Base-by-base conservation (phyloP, 192 early-diverging fungal genomes). In the Entomortierella parvispora region DNA sequence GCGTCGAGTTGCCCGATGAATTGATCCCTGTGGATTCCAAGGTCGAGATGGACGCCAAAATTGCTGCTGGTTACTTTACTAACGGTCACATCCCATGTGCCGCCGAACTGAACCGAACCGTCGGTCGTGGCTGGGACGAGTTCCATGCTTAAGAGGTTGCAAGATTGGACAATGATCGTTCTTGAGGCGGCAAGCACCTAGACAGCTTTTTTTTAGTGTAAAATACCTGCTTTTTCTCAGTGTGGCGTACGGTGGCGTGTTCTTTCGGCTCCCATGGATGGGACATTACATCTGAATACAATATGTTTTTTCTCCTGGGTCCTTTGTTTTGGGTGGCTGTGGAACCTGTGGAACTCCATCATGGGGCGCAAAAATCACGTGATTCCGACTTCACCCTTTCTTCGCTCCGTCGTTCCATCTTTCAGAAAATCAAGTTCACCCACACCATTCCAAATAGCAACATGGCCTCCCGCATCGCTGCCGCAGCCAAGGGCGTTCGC, bases 41-140 rank as follows among this genome's bases (percentile, higher is more conserved):
- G 62, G 96, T 98, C 23, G 96, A 98, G 81, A 98, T 98, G 72
- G 94, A 98, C 59, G 96, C 96, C 45, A 98, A 98, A 85, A 92
- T 98, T 55, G 96, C 95, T 9, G 89, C 93, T n/a, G 96, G 96
- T 0, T 98, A 97, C 81, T 97, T 97, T 74, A 93, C 92, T 12
- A 90, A 82, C 18, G 88, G 87, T 40, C 80, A 79, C 10, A 84
- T 87, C 25, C 87, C 86, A 0, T 82, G 84, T 5, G 82, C 83
- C 2, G 84, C 85, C 7, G 87, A 89, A 43, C 72, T 97, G 43
- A 66, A 85, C 17, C 76, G 80, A 11, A 90, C 92, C 20, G 93
- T 93, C 74, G 96, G 96, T 8, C 91, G 93, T 58, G 91, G 87
- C 43, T 95, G 93, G 92, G 90, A 95, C 40, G 92, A 93, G 34